A percentile compares a stretch with the other conserved stretches of the same genome.
Evolutionary conservation across 2,329 filamentous ascomycete species (phyloP).

Genomic region (Bimuria novae-zelandiae): DNA sequence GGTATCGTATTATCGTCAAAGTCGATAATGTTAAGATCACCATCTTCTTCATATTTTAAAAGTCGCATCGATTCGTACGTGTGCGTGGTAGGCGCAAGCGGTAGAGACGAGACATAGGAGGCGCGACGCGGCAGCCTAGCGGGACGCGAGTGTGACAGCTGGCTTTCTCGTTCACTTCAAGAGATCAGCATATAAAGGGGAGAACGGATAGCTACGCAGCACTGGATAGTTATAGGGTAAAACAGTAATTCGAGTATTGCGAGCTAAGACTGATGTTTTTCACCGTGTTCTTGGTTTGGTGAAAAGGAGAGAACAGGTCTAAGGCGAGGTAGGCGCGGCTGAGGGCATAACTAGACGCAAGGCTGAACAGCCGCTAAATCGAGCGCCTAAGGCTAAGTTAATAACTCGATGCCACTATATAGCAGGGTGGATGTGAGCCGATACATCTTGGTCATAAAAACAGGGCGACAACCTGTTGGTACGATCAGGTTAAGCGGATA

Average conservation of each 20-base stretch:
- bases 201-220: background rate
- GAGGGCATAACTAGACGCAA: background rate
- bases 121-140: slow-evolving; percentile 10
- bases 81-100: slow-evolving; percentile 2
- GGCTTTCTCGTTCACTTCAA: background rate
- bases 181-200: background rate
- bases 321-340: background rate
- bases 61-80: too few relatives aligned
- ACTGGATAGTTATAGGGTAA: background rate
- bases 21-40: background rate
- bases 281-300: background rate
- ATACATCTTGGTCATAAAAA: background rate
- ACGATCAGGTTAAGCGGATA: background rate
- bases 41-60: background rate
- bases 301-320: background rate
- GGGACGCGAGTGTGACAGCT: background rate
- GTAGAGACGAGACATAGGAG: slow-evolving; percentile 1
- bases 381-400: background rate
- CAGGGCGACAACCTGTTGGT: background rate
- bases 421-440: background rate
- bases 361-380: background rate
- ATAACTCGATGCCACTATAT: background rate
- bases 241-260: background rate
- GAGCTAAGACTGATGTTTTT: background rate
- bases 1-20: background rate